Conservation (phyloP, 306 rosid genomes). For the Glycyrrhiza uralensis region DNA sequence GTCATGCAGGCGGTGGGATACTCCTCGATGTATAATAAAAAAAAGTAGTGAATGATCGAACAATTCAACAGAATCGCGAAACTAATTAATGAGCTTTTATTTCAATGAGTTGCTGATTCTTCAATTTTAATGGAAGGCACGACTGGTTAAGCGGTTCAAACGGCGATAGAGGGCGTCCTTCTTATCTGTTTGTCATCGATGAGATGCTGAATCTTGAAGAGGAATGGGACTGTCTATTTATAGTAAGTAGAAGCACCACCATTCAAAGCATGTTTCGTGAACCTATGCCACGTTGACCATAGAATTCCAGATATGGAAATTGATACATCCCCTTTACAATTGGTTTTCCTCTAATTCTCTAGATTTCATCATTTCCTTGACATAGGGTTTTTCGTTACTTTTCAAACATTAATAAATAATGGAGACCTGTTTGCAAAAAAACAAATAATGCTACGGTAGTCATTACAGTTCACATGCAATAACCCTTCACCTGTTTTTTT, state of each 20-base stretch:
- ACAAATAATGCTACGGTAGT: background rate
- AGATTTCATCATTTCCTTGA: constrained; percentile 14
- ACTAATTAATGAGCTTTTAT: background rate
- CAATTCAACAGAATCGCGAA: background rate
- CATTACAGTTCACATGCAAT: background rate
- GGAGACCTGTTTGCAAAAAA: too few relatives aligned
- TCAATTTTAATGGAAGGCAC: background rate
- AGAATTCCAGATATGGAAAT: background rate
- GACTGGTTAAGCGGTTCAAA: background rate
- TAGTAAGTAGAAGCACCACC: constrained; percentile 22
- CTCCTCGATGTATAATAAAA: too few relatives aligned
- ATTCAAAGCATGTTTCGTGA: constrained; percentile 29
- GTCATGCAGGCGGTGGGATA: too few relatives aligned
- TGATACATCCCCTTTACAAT: constrained; percentile 4
- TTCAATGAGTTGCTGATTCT: background rate
- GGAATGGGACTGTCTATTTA: constrained; percentile 25
- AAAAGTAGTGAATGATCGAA: too few relatives aligned
- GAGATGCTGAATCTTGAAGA: constrained; percentile 3
- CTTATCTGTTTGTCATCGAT: background rate
- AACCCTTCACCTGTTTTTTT: background rate
- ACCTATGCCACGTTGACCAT: constrained; percentile 21
- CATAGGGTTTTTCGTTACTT: background rate
- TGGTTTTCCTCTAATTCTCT: background rate
- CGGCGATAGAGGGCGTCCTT: background rate
- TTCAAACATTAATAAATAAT: background rate